Evolutionary conservation across 139 green algal genomes (phyloP).

Genomic region (Mesostigma viride): DNA sequence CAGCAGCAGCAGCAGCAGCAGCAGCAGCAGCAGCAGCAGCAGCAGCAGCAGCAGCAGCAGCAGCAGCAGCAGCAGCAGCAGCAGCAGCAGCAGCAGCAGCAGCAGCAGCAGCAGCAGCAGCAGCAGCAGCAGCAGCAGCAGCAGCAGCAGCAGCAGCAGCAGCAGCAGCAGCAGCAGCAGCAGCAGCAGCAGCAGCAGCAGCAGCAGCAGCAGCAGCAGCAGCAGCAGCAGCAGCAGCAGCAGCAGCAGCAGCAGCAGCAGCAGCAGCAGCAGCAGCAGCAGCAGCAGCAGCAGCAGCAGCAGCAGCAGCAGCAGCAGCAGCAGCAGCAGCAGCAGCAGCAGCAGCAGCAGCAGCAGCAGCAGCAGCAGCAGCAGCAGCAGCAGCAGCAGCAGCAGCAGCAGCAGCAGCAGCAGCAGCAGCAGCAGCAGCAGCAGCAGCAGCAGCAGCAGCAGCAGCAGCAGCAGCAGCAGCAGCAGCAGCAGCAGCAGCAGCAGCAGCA

Average conservation of each 20-base stretch:
- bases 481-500: neutral
- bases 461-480: neutral
- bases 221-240: neutral
- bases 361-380: constrained; percentile 1
- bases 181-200: neutral
- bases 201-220: neutral
- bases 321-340: neutral
- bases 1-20: neutral
- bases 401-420: neutral
- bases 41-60: neutral
- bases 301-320: neutral
- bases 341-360: constrained; percentile 3
- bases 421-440: constrained; percentile 1
- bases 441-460: neutral
- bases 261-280: neutral
- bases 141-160: neutral
- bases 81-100: neutral
- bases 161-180: neutral
- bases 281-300: neutral
- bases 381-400: neutral
- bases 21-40: neutral
- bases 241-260: neutral
- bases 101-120: neutral
- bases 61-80: neutral
- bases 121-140: neutral